These are phyloP conservation scores for Chloris gayana DNA, from an alignment of 176 grass and related monocot genomes.

Conservation along the genomic window DNA sequence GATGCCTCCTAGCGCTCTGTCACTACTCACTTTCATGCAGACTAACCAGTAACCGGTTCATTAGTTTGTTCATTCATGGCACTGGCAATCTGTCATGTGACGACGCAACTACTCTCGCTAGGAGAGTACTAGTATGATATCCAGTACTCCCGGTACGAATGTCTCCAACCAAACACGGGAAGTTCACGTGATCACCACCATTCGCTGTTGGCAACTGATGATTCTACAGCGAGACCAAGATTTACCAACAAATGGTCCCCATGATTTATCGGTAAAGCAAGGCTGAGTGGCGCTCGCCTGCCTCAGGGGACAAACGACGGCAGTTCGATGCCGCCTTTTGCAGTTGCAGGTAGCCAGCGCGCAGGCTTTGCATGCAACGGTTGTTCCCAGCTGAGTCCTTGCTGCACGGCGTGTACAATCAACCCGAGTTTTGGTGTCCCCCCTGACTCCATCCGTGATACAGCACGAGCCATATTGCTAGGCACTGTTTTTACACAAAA, in stretches of 20 bases:
- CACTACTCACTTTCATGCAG: neutral
- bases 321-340: no score
- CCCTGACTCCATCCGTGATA: no score
- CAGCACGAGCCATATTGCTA: no score
- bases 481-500: no score
- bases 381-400: no score
- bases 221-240: neutral
- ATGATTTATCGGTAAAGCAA: neutral
- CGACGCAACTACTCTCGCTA: neutral
- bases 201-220: neutral
- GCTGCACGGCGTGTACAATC: no score
- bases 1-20: slow-evolving; percentile 19
- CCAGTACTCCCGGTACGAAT: neutral
- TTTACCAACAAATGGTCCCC: neutral
- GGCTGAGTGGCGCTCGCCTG: neutral
- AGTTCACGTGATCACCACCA: neutral
- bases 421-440: no score
- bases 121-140: neutral
- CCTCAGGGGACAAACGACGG: neutral
- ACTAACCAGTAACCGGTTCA: neutral
- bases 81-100: neutral
- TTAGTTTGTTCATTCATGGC: slow-evolving; percentile 13
- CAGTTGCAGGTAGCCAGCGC: no score
- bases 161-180: neutral
- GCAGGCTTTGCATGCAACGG: no score